A percentile compares a stretch with the other conserved stretches of the same genome.
phyloP scores from a whole-genome alignment of 208 protist species.

The Leishmania guyanensis region DNA sequence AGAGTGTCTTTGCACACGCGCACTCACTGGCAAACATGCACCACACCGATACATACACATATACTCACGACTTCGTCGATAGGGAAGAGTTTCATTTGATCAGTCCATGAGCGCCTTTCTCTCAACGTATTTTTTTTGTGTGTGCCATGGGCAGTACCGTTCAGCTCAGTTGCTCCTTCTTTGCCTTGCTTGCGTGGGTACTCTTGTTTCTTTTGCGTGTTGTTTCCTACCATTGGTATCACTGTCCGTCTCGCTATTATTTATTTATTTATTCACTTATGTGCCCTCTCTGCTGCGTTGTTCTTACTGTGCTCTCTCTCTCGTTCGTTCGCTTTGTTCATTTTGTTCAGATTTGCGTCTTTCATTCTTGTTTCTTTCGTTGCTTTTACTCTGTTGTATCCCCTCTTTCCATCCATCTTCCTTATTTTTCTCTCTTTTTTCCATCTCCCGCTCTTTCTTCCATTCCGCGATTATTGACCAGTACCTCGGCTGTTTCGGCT shows the following conservation, averaged over 20 bases:
- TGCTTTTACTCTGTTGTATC: not conserved
- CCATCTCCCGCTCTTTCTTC: not conserved
- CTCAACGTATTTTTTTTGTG: not conserved
- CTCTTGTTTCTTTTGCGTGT: not conserved
- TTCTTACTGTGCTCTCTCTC: not conserved
- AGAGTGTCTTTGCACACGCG: not conserved
- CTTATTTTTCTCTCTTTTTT: not conserved
- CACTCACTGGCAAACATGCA: not conserved
- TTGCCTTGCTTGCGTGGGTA: not conserved
- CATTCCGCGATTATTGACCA: not conserved
- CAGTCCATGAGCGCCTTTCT: not conserved
- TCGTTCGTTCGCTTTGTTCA: not conserved
- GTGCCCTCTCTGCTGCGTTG: not conserved
- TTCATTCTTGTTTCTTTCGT: not conserved
- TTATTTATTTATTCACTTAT: not conserved
- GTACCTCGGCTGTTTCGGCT: not conserved
- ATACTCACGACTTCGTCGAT: not conserved
- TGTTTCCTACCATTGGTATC: not conserved
- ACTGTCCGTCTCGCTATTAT: not conserved
- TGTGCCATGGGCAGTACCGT: not conserved
- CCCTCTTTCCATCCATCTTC: not conserved
- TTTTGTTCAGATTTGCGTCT: not conserved
- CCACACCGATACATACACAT: not conserved
- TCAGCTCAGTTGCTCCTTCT: not conserved
- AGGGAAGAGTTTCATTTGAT: not conserved